phyloP scores from a whole-genome alignment of 371 early-diverging fungal species.

The Capillidium heterosporum region DNA sequence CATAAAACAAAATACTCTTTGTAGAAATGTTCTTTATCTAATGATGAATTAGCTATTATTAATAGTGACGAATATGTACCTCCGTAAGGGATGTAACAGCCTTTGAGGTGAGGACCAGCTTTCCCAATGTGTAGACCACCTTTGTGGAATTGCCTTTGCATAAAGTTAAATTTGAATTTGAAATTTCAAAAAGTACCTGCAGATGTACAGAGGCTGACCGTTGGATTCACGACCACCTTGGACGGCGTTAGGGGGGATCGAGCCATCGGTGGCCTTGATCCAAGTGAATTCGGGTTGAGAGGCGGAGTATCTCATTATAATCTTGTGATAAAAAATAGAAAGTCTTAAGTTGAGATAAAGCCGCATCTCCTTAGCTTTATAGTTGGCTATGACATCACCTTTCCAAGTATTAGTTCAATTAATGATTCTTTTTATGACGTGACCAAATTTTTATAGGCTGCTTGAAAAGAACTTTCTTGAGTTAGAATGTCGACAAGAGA shows the following conservation, averaged over 20 bases:
- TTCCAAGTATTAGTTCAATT: too few relatives aligned
- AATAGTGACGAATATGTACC: too few relatives aligned
- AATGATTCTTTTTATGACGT: too few relatives aligned
- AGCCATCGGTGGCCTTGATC: slow-evolving; percentile 2
- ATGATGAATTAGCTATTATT: too few relatives aligned
- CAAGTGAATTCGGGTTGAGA: slow-evolving; percentile 1
- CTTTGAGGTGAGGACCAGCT: slow-evolving; percentile 18
- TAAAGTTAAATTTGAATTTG: background rate
- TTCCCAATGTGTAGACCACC: slow-evolving; percentile 29
- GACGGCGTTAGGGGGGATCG: slow-evolving; percentile 8
- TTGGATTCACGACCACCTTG: slow-evolving; percentile 8
- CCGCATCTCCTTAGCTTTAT: too few relatives aligned
- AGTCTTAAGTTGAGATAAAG: too few relatives aligned
- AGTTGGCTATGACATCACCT: too few relatives aligned
- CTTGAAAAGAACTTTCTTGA: too few relatives aligned
- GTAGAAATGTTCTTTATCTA: slow-evolving; percentile 13
- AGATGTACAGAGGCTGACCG: slow-evolving; percentile 7
- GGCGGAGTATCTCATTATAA: background rate
- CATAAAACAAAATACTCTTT: slow-evolving; percentile 26
- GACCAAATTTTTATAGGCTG: too few relatives aligned
- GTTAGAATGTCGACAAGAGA: too few relatives aligned
- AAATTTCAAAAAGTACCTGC: background rate
- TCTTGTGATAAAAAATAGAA: too few relatives aligned
- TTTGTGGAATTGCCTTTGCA: slow-evolving; percentile 6
- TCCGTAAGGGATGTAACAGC: slow-evolving; percentile 20